A percentile compares a stretch with the other conserved stretches of the same genome.
These are phyloP conservation scores for Pseudogymnoascus sp. DNA, from an alignment of 2,329 filamentous ascomycete species.

Conservation along the genomic window DNA sequence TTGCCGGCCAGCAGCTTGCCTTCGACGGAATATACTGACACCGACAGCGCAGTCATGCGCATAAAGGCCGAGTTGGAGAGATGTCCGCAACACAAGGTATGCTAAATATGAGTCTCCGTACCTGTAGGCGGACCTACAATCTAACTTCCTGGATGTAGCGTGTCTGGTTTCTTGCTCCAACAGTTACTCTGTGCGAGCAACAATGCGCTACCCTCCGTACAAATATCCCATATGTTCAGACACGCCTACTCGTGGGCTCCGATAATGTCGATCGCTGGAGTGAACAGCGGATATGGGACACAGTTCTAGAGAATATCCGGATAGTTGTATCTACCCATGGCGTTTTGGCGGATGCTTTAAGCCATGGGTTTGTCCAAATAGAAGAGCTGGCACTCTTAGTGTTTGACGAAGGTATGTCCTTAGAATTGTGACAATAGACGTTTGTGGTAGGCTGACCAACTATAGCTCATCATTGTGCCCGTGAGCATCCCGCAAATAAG, in stretches of 20 bases:
- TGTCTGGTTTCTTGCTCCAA: slow-evolving; percentile 69
- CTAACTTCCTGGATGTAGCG: slow-evolving; percentile 30
- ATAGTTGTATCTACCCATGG: slow-evolving; percentile 57
- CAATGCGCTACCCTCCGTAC: slow-evolving; percentile 52
- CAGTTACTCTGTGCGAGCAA: slow-evolving; percentile 58
- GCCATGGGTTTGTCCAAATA: slow-evolving; percentile 54
- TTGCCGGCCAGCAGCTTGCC: not conserved
- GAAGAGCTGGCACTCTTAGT: slow-evolving; percentile 47
- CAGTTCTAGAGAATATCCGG: slow-evolving; percentile 45
- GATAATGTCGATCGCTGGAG: slow-evolving; percentile 58
- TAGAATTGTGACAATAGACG: not conserved
- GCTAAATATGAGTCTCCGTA: slow-evolving; percentile 9
- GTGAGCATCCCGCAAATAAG: slow-evolving; percentile 24
- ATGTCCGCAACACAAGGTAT: slow-evolving; percentile 46
- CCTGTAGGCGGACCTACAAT: not conserved
- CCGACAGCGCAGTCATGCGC: slow-evolving; percentile 55
- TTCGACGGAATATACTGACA: not conserved
- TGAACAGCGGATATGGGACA: slow-evolving; percentile 51
- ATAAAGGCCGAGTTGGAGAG: slow-evolving; percentile 57
- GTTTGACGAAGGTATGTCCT: slow-evolving; percentile 54
- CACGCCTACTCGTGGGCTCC: slow-evolving; percentile 46
- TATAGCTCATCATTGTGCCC: slow-evolving; percentile 28
- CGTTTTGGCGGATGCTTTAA: slow-evolving; percentile 51
- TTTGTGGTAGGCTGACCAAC: not conserved
- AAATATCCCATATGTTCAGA: slow-evolving; percentile 49